phyloP scores from a whole-genome alignment of 495 filamentous ascomycete genomes.

The Podospora pseudoanserina region DNA sequence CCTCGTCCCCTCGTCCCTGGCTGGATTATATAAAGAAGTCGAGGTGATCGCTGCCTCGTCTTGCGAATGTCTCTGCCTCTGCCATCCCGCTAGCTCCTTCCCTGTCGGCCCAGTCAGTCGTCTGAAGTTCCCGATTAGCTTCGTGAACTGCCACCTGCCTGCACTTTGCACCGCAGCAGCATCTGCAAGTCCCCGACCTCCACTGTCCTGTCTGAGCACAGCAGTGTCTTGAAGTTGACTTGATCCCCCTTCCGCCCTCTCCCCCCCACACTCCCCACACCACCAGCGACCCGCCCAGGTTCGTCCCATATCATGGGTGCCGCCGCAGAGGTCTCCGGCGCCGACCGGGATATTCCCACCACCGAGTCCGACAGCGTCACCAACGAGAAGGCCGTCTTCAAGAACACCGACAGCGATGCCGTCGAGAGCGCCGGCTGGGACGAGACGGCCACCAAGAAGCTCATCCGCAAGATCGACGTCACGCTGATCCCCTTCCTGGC shows the following conservation, averaged over 20 bases:
- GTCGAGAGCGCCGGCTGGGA: conserved; percentile 31
- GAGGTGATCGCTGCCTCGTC: conserved; percentile 2
- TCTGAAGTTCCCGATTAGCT: neutral
- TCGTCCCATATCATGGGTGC: conserved; percentile 22
- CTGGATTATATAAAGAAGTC: conserved; percentile 20
- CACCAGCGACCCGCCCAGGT: neutral
- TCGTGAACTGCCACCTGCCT: neutral
- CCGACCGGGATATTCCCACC: conserved; percentile 23
- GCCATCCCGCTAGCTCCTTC: neutral
- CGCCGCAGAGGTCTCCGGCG: conserved; percentile 25
- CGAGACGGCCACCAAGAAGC: conserved; percentile 33
- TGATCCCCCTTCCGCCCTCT: neutral
- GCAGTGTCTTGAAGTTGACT: neutral
- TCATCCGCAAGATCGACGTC: conserved; percentile 50
- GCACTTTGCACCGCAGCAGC: neutral
- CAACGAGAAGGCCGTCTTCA: conserved; percentile 28
- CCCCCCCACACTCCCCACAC: neutral
- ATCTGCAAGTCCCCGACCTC: neutral
- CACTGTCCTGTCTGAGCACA: neutral
- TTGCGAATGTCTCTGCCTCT: neutral
- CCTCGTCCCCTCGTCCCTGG: neutral
- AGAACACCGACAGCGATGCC: conserved; percentile 16
- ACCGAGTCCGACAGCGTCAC: conserved; percentile 32
- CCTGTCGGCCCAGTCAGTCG: neutral
- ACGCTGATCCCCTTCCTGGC: conserved; percentile 52